Evolutionary conservation across 1,284 basidiomycete species (phyloP).

Genomic region (Tilletia caries): DNA sequence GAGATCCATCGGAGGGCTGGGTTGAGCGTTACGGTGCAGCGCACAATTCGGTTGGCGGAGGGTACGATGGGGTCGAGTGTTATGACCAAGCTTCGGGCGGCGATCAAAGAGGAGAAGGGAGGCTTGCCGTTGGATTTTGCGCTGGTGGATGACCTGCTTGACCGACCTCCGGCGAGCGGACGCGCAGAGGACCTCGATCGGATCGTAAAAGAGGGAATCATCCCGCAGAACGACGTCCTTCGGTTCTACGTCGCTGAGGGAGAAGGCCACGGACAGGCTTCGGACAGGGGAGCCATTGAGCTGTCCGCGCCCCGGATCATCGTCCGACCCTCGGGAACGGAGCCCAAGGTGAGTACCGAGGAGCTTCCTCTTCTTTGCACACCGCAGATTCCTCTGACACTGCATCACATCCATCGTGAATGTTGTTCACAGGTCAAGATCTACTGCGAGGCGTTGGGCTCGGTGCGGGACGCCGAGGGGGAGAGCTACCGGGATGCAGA

Average conservation of each 20-base stretch:
- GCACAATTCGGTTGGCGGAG: constrained; percentile 39
- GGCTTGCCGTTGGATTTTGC: constrained; percentile 24
- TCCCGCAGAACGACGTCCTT: constrained; percentile 44
- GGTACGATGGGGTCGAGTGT: constrained; percentile 34
- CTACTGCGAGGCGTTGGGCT: constrained; percentile 39
- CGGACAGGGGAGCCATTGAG: constrained; percentile 31
- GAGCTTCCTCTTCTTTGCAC: too few species aligned
- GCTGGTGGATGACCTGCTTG: constrained; percentile 36
- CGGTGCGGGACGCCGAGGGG: constrained; percentile 20
- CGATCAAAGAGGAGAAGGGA: constrained; percentile 24
- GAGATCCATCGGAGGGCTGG: constrained; percentile 39
- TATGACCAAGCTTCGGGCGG: constrained; percentile 35
- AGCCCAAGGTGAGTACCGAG: constrained; percentile 28
- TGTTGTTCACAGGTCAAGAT: constrained; percentile 43
- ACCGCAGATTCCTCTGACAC: too few species aligned
- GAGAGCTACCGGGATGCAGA: constrained; percentile 30
- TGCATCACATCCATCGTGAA: too few species aligned
- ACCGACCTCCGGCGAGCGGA: constrained; percentile 22
- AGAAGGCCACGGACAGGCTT: background rate
- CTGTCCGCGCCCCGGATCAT: constrained; percentile 39
- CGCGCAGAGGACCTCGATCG: constrained; percentile 21
- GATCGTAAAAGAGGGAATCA: constrained; percentile 4
- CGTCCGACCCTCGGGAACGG: constrained; percentile 42
- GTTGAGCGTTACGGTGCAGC: constrained; percentile 36
- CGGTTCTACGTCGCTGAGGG: constrained; percentile 34